These are phyloP conservation scores for Leptographium flavum DNA, from an alignment of 2,329 filamentous ascomycete genomes.

Conservation along the genomic window DNA sequence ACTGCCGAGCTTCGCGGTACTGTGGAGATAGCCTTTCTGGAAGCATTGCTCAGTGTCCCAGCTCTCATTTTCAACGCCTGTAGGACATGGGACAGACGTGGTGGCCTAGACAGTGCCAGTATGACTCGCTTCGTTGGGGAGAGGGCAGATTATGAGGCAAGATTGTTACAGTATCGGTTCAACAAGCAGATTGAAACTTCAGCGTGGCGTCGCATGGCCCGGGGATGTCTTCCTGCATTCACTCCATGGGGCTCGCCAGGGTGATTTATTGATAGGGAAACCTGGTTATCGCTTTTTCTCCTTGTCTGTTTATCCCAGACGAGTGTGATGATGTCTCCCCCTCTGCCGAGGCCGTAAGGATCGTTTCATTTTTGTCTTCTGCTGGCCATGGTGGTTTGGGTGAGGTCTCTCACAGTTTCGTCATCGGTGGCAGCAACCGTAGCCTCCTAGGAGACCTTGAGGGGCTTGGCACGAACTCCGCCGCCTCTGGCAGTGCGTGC, in stretches of 20 bases:
- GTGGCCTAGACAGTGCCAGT: constrained; percentile 63
- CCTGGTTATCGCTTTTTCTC: constrained; percentile 58
- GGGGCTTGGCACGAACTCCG: too few species aligned
- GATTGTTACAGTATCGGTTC: constrained; percentile 54
- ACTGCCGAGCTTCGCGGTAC: constrained; percentile 47
- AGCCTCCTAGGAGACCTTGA: too few species aligned
- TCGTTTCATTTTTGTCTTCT: constrained; percentile 14
- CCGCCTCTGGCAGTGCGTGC: too few species aligned
- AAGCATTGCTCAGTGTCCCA: constrained; percentile 53
- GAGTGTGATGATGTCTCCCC: constrained; percentile 59
- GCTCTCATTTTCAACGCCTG: constrained; percentile 60
- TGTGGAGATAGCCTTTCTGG: constrained; percentile 33
- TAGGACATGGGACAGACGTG: constrained; percentile 63
- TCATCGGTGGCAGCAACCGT: too few species aligned
- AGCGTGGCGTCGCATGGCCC: constrained; percentile 71
- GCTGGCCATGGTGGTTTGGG: neutral
- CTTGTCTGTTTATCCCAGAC: constrained; percentile 70
- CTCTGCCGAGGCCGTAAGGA: constrained; percentile 19
- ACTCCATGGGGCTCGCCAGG: constrained; percentile 35
- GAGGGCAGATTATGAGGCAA: constrained; percentile 49
- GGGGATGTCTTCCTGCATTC: constrained; percentile 52
- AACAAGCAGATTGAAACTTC: constrained; percentile 74
- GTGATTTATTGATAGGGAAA: constrained; percentile 53
- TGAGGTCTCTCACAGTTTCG: constrained; percentile 11
- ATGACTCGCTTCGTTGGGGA: constrained; percentile 64